Percentiles rank a stretch among this genome's conserved stretches.
phyloP scores from a whole-genome alignment of 2,329 filamentous ascomycete species.

The Triangularia verruculosa region DNA sequence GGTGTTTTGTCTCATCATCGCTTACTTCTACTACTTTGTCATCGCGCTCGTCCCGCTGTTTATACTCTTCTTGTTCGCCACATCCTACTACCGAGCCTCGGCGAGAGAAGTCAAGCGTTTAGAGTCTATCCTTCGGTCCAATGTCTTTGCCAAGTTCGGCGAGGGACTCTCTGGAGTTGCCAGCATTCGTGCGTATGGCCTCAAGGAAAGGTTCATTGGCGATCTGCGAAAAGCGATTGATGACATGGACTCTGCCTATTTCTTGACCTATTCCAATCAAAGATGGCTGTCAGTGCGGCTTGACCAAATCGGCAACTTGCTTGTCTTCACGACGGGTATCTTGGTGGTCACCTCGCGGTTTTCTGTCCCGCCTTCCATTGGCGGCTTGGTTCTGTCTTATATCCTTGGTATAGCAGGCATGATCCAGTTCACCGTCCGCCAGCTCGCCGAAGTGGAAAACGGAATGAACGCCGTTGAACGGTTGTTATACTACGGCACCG shows the following conservation, averaged over 20 bases:
- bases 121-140: constrained; percentile 82
- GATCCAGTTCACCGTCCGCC: constrained; percentile 92
- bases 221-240: constrained; percentile 74
- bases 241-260: constrained; percentile 92
- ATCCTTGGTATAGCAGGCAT: constrained; percentile 91
- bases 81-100: constrained; percentile 85
- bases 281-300: constrained; percentile 86
- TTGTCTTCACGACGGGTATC: constrained; percentile 87
- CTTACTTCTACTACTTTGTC: constrained; percentile 89
- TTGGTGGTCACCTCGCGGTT: constrained; percentile 91
- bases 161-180: constrained; percentile 83
- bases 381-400: constrained; percentile 86
- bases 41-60: constrained; percentile 63
- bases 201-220: constrained; percentile 69
- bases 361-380: constrained; percentile 77
- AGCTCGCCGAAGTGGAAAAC: constrained; percentile 94
- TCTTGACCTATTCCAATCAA: constrained; percentile 92
- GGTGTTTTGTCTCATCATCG: constrained; percentile 86
- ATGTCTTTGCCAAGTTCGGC: constrained; percentile 85
- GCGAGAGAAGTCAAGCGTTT: constrained; percentile 93
- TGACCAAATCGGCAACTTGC: constrained; percentile 75
- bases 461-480: constrained; percentile 97
- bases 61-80: constrained; percentile 74
- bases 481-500: constrained; percentile 81
- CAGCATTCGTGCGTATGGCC: constrained; percentile 84